phyloP scores from a whole-genome alignment of 2,329 filamentous ascomycete genomes.

The Podosphaera fusca region DNA sequence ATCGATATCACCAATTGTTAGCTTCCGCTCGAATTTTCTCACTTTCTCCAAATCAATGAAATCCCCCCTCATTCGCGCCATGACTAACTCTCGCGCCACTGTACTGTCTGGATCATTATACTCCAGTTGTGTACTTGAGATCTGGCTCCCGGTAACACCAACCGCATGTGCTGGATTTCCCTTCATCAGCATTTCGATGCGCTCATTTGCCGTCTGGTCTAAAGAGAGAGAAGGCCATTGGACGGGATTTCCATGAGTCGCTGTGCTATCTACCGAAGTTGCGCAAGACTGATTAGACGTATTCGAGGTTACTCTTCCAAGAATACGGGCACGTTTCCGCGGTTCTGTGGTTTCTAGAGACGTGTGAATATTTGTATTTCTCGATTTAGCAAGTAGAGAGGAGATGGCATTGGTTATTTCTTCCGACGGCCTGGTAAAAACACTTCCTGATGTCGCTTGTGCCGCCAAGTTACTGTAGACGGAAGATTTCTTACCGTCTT shows the following conservation, averaged over 20 bases:
- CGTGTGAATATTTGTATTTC: conserved; percentile 6
- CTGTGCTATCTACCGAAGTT: conserved; percentile 20
- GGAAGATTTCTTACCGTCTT: conserved; percentile 11
- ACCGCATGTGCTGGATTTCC: conserved; percentile 4
- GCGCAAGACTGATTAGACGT: conserved; percentile 22
- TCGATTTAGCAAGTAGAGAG: conserved; percentile 14
- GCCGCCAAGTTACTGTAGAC: conserved; percentile 8
- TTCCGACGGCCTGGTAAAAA: conserved; percentile 3
- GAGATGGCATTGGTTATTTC: conserved; percentile 13
- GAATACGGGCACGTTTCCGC: conserved; percentile 17
- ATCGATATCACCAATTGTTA: neutral
- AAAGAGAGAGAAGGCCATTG: conserved; percentile 8
- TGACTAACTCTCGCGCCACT: conserved; percentile 10
- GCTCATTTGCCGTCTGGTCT: conserved; percentile 6
- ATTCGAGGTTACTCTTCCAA: conserved; percentile 36
- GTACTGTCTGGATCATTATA: conserved; percentile 15
- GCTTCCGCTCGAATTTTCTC: conserved; percentile 6
- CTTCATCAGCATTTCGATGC: conserved; percentile 10
- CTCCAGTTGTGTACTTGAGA: conserved; percentile 13
- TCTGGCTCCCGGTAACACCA: conserved; percentile 7
- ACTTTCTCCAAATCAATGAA: conserved; percentile 8
- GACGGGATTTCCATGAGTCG: conserved; percentile 12
- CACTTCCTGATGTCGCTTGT: conserved; percentile 7
- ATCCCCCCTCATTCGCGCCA: conserved; percentile 15
- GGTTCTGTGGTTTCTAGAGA: conserved; percentile 10